phyloP scores from a whole-genome alignment of 306 rosid species.

The Arachis stenosperma region DNA sequence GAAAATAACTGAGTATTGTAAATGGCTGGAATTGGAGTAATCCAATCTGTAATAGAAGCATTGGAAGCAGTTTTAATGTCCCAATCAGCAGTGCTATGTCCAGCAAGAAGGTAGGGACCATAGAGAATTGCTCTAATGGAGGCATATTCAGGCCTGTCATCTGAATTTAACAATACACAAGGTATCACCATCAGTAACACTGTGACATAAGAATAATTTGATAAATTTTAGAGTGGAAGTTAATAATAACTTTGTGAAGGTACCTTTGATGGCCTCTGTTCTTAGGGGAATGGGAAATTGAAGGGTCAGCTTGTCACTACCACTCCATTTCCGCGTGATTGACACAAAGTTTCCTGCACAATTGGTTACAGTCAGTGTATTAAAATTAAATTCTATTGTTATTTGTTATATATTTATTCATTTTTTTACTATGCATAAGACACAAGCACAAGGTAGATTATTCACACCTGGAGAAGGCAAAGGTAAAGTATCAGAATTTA shows the following conservation, averaged over 20 bases:
- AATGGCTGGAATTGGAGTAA: slow-evolving; percentile 59
- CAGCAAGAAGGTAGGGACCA: slow-evolving; percentile 71
- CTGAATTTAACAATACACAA: slow-evolving; percentile 47
- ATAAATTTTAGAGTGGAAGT: not conserved
- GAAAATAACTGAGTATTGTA: slow-evolving; percentile 54
- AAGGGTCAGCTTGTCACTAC: slow-evolving; percentile 62
- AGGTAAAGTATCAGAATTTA: slow-evolving; percentile 48
- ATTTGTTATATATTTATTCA: not conserved
- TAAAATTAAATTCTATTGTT: not conserved
- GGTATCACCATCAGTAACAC: slow-evolving; percentile 22
- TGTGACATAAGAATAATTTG: not conserved
- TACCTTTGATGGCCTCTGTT: slow-evolving; percentile 73
- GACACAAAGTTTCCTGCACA: slow-evolving; percentile 61
- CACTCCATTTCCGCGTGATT: slow-evolving; percentile 54
- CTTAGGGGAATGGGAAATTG: slow-evolving; percentile 64
- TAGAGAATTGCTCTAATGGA: slow-evolving; percentile 65
- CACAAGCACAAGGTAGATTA: too few species aligned
- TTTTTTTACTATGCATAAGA: not conserved
- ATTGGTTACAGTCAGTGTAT: not conserved
- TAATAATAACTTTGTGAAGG: not conserved
- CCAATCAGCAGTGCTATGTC: slow-evolving; percentile 58
- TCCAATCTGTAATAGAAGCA: slow-evolving; percentile 50
- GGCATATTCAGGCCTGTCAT: slow-evolving; percentile 64
- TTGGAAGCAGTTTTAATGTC: slow-evolving; percentile 49
- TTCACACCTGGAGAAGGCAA: slow-evolving; percentile 59